Conservation (phyloP, 2,329 filamentous ascomycete genomes). For the Cyphellophora attinorum region DNA sequence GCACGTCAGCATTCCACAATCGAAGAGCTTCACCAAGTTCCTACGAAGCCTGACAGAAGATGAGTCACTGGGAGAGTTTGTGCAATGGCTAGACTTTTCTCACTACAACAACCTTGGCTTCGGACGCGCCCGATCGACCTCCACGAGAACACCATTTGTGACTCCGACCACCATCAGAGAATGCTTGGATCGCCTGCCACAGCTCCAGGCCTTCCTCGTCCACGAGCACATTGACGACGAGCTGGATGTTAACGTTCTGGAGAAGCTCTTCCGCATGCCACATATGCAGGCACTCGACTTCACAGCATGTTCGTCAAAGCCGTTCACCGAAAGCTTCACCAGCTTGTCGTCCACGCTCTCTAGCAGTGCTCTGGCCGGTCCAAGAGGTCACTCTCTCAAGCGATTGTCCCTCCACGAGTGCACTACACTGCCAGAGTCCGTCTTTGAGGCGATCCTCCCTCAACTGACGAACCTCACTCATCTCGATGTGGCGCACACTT, state of each 20-base stretch:
- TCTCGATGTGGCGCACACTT: conserved; percentile 69
- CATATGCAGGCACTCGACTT: conserved; percentile 62
- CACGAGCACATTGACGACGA: conserved; percentile 77
- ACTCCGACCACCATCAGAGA: conserved; percentile 63
- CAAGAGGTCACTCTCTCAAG: conserved; percentile 43
- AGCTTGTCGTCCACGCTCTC: not conserved
- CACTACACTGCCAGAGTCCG: conserved; percentile 55
- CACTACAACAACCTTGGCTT: conserved; percentile 75
- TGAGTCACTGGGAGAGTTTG: conserved; percentile 61
- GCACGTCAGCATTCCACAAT: conserved; percentile 74
- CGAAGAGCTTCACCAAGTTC: conserved; percentile 73
- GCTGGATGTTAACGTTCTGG: conserved; percentile 56
- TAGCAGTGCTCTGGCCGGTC: not conserved
- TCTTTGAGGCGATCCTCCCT: conserved; percentile 64
- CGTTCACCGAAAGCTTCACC: conserved; percentile 58
- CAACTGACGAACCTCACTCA: conserved; percentile 62
- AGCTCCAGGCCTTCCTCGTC: conserved; percentile 66
- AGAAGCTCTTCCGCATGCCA: conserved; percentile 60
- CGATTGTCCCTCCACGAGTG: conserved; percentile 72
- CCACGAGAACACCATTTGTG: conserved; percentile 64
- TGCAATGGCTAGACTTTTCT: conserved; percentile 72
- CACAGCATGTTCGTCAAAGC: conserved; percentile 61
- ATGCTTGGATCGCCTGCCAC: conserved; percentile 62
- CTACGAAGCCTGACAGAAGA: conserved; percentile 59
- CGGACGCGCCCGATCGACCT: conserved; percentile 65